Evolutionary conservation across 306 rosid species (phyloP), one percentile per base, ranked within the genome.

Genomic region (Cicer arietinum): DNA sequence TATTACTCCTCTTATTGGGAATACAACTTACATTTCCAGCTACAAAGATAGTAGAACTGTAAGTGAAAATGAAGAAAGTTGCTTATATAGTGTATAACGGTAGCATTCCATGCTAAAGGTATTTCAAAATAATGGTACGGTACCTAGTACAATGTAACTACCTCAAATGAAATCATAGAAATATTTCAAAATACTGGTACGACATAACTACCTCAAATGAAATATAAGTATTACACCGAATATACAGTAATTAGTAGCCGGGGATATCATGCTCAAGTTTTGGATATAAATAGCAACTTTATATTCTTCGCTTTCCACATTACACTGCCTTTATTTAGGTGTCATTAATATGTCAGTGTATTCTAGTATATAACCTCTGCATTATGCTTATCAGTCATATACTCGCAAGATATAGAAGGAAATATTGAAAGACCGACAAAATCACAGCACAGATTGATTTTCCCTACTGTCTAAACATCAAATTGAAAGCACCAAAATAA

Each of bases 1-100:
- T 35, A 83, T 82, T 40, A 16, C 84, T 70, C 91, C 93, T 46
- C 91, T 93, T 68, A 86, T 93, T 37, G 67, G 81, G 8, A 81
- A 78, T 43, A 16, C 84, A 42, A 77, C 80, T 40, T 90, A 88
- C 77, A 81, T 88, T 71, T 63, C 86, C 7, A 88, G 87, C 81
- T 89, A 89, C 84, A 89, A 86, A 80, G 77, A 79, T 39, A 17
- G 84, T 44, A 85, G 75, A n/a, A 79, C 25, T 1, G 64, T 61
- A 0, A 14, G 70, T 47, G 84, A 74, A 66, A 58, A 73, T 35
- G 84, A 67, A 6, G 88, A 73, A 9, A 70, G 77, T 68, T 43
- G 87, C 56, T 71, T 79, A 56, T 76, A 50, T 44, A 73, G 79
- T 2, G 58, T 60, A 51, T 82, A 52, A 74, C 17, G 5, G 8